These are phyloP conservation scores for Verticillium klebahnii DNA, from an alignment of 2,329 filamentous ascomycete genomes.

Conservation along the genomic window DNA sequence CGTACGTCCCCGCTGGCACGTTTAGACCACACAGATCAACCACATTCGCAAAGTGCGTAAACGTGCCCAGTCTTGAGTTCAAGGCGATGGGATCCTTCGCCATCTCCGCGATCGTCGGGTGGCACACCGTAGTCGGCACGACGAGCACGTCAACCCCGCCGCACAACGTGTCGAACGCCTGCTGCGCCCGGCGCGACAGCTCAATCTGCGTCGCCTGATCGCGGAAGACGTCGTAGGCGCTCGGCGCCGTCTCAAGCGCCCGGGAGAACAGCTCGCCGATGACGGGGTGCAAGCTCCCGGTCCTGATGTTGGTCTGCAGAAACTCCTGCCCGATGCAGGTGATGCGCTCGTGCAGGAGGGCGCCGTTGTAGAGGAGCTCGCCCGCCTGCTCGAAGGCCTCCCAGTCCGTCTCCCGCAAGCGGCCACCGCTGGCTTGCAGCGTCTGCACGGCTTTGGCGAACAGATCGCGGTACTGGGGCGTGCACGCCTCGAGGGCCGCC, in stretches of 20 bases:
- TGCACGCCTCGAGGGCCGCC: conserved; percentile 26
- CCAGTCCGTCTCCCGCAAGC: conserved; percentile 36
- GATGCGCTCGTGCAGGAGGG: conserved; percentile 38
- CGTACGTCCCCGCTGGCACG: conserved; percentile 37
- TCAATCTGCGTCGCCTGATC: conserved; percentile 37
- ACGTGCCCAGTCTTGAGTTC: conserved; percentile 29
- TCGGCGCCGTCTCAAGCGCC: conserved; percentile 37
- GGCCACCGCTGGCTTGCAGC: conserved; percentile 33
- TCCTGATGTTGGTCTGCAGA: conserved; percentile 15
- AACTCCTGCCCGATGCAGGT: conserved; percentile 21
- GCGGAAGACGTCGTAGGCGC: conserved; percentile 34
- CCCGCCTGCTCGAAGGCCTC: conserved; percentile 41
- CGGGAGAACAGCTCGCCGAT: conserved; percentile 34
- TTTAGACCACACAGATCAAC: conserved; percentile 48
- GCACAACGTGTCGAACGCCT: conserved; percentile 25
- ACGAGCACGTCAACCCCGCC: conserved; percentile 35
- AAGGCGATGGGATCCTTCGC: conserved; percentile 40
- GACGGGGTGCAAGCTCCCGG: conserved; percentile 21
- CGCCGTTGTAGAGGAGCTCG: conserved; percentile 44
- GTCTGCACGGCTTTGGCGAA: conserved; percentile 27
- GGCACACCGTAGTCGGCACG: conserved; percentile 44
- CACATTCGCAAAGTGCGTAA: conserved; percentile 52
- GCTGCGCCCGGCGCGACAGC: conserved; percentile 30
- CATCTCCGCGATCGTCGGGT: conserved; percentile 40
- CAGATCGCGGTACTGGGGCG: conserved; percentile 18